Evolutionary conservation across 495 filamentous ascomycete species (phyloP), one percentile per base, ranked within the genome.

Genomic region (Aspergillus hancockii): DNA sequence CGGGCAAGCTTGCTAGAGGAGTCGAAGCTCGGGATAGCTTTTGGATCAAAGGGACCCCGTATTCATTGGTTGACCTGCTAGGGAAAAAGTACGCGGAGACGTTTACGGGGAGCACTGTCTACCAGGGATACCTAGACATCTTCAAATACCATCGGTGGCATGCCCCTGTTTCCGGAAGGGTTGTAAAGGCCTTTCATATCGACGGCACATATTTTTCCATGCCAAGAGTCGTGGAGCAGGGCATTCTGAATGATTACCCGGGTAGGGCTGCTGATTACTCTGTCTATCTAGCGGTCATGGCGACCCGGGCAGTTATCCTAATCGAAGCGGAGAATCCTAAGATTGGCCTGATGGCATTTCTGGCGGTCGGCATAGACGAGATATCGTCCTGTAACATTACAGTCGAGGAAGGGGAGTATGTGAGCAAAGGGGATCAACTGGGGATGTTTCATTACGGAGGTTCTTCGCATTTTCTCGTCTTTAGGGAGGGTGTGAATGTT

Each of bases 131-230:
- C 59, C 73, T 88, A 2, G 82, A 77, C 12, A 78, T 82, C 2
- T 66, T 86, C 25, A 84, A 78, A 40, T 90, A 90, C 63, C 87
- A 90, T 66, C 80, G 85, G 5, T 89, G 87, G 87, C 85, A 89
- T 66, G 61, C 78, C 0, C 87, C 87, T 18, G 81, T 89, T 0
- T 74, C 67, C 2, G 87, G 87, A 3, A 79, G 58, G 14, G 63
- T 89, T 16, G 70, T 74, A n/a, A 80, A 81, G 32, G 76, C 79
- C 2, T 80, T 75, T 56, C 71, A 85, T 7, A 54, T 76, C 7
- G 73, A 79, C 12, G 89, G 89, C 1, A 88, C 86, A 0, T 91
- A 91, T 69, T 91, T 81, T 66, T 80, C 78, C 1, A 31, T 22
- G 16, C 25, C 49, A n/a, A n/a, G n/a, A 51, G 12, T n/a, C 36